A percentile compares a stretch with the other conserved stretches of the same genome.
These are phyloP conservation scores for Apophysomyces ossiformis DNA, from an alignment of 371 early-diverging fungal genomes.

Conservation along the genomic window DNA sequence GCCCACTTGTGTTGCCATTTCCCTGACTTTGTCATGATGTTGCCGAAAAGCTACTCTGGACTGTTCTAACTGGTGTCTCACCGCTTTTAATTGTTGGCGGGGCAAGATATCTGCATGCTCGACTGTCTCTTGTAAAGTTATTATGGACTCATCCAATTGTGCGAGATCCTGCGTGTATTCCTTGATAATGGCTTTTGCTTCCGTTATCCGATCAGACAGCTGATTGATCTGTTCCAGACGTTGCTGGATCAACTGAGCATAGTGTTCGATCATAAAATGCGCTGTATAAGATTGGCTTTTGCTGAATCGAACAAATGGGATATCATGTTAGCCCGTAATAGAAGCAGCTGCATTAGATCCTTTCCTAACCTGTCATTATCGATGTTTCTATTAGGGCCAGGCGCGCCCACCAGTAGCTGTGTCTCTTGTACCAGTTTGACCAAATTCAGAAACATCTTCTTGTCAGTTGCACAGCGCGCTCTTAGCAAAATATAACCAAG, in stretches of 20 bases:
- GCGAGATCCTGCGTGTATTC: background rate
- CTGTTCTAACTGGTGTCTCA: background rate
- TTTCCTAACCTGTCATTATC: too few species aligned
- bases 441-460: constrained; percentile 31
- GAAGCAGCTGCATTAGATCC: too few species aligned
- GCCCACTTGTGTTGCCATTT: background rate
- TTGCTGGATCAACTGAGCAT: background rate
- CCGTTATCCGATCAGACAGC: background rate
- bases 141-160: background rate
- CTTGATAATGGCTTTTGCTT: constrained; percentile 1
- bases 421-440: constrained; percentile 1
- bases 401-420: too few species aligned
- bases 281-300: too few species aligned
- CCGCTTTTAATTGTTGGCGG: background rate
- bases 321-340: too few species aligned
- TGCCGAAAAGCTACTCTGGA: background rate
- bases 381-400: too few species aligned
- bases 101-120: background rate
- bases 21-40: background rate
- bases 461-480: constrained; percentile 23
- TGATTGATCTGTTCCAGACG: background rate
- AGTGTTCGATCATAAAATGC: background rate
- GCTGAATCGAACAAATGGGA: too few species aligned
- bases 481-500: constrained; percentile 14
- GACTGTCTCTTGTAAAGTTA: background rate